Evolutionary conservation across 192 early-diverging fungal genomes (phyloP), one percentile per base, ranked within the genome.

Genomic region (Podochytrium sp.): DNA sequence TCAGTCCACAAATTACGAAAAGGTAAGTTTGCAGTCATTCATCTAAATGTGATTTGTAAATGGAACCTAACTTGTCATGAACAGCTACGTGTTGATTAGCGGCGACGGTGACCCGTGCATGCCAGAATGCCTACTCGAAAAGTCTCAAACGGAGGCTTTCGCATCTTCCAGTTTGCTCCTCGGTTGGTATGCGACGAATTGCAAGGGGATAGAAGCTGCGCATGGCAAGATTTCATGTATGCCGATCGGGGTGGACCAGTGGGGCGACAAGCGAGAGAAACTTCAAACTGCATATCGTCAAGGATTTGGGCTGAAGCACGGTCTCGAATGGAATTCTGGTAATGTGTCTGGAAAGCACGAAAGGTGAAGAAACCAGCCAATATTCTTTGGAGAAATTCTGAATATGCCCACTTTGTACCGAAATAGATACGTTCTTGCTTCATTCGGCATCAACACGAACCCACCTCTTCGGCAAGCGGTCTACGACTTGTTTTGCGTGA

Each of bases 401-500:
- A 18, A 25, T 39, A 14, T 40, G 2, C 2, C 1, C 38, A 23
- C 61, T n/a, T n/a, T n/a, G n/a, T n/a, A n/a, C n/a, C n/a, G n/a
- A n/a, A n/a, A n/a, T n/a, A 63, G 61, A 41, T 63, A 63, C 61
- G 20, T 63, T 10, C 37, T 63, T 16, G 1, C 27, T 23, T 63
- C 61, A 23, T 63, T 63, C 40, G 32, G 30, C 12, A 38, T 63
- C 27, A 37, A 14, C 27, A 63, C 33, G 2, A 63, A 63, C 37
- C 12, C 12, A 39, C 14, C 12, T 16, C 14, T 29, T 14, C 61
- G 61, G 12, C 61, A 37, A 63, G 32, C 29, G 12, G 20, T 39
- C 14, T 38, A 39, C 16, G 61, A 63, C 14, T 40, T 63, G 30
- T 63, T 63, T 38, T 63, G 61, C 61, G n/a, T n/a, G n/a, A n/a